Base-by-base conservation (phyloP, 495 filamentous ascomycete genomes). In the Patellaria atrata region DNA sequence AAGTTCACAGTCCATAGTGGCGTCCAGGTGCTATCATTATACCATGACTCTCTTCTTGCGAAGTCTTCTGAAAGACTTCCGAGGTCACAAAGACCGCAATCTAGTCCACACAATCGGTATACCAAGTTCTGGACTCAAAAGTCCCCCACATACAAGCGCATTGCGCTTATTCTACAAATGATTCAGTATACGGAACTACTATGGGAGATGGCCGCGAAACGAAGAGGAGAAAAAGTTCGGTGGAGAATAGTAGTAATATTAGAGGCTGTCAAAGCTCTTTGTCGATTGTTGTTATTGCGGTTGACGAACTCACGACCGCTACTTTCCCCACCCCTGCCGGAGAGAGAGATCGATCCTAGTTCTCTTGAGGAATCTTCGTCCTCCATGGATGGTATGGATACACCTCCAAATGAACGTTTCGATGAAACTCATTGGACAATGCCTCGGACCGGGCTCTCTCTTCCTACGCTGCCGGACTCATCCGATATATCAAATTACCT, bases 211-310 rank as follows among this genome's bases (percentile, higher is more conserved):
- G 65, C 78, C 6, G 86, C 86, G 21, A 87, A 91, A 55, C 70
- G 85, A 24, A 73, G 74, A 37, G 77, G 82, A 22, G 81, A 96
- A 57, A 79, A 73, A 50, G 58, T 76, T 24, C 75, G 83, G 11
- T 96, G 91, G 91, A 73, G 82, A 28, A 73, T 91, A 1, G 73
- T 94, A n/a, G 74, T 94, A 7, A 50, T 89, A 2, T 67, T 96
- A 16, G 89, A 97, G 58, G 63, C 70, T 6, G 62, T 84, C 36
- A 97, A 97, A 53, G 91, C 89, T 6, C 38, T 91, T 9, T 94
- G 86, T 56, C 69, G 84, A 29, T 57, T 94, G 11, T 57, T 89
- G 14, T 67, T 97, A 34, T 67, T 94, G 48, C 73, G 77, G 13
- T 70, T 93, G 35, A 96, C 87, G 8, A 78, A 79, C 41, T 80